phyloP scores from a whole-genome alignment of 2,329 filamentous ascomycete genomes.

The Didymella keratinophila region DNA sequence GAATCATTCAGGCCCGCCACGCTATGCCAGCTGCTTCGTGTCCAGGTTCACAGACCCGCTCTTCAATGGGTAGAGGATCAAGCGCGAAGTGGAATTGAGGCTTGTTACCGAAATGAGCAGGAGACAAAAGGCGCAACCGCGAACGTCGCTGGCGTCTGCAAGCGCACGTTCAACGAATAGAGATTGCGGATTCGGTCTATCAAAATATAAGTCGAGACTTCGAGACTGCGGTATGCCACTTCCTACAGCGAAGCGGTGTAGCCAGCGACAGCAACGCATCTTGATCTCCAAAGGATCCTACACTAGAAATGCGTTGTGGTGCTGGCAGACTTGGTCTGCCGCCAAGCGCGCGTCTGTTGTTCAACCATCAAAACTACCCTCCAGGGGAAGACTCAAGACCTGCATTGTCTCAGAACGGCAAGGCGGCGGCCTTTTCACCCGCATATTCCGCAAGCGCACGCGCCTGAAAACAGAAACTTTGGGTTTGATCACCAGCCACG shows the following conservation, averaged over 20 bases:
- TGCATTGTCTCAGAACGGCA: background rate
- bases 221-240: background rate
- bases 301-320: background rate
- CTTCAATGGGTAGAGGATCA: background rate
- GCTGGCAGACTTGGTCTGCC: background rate
- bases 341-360: conserved; percentile 3
- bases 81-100: background rate
- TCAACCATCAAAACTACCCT: background rate
- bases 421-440: background rate
- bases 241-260: background rate
- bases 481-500: background rate
- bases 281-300: background rate
- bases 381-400: background rate
- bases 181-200: background rate
- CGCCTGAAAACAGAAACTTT: background rate
- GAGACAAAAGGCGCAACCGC: background rate
- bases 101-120: background rate
- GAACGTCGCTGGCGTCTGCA: background rate
- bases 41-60: background rate
- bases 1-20: background rate
- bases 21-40: background rate
- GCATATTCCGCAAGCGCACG: background rate
- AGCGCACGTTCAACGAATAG: background rate
- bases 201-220: background rate
- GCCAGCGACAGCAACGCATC: background rate